phyloP scores from a whole-genome alignment of 139 green algal genomes.

The Eudorina sp. region DNA sequence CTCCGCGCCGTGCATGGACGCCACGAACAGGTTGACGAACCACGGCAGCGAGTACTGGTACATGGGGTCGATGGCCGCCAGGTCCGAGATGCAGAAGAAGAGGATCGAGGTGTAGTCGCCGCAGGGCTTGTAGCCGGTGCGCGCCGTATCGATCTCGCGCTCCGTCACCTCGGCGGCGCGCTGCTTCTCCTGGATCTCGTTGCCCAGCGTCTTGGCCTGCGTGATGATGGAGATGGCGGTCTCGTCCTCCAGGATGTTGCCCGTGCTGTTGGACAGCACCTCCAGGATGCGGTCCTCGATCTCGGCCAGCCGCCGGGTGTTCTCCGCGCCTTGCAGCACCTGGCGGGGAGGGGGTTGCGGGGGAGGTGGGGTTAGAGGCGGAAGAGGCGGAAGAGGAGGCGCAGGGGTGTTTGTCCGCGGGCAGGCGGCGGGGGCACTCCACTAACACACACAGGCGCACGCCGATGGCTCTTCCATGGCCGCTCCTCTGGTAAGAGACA shows the following conservation, averaged over 20 bases:
- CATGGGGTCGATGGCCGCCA: conserved; percentile 81
- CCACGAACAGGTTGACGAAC: conserved; percentile 83
- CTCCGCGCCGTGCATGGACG: conserved; percentile 64
- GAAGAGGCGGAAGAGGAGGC: too few relatives aligned
- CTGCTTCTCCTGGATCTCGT: conserved; percentile 85
- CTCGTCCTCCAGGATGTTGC: conserved; percentile 89
- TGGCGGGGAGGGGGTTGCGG: background rate
- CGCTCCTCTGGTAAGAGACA: too few relatives aligned
- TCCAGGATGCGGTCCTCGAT: conserved; percentile 87
- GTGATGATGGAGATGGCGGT: conserved; percentile 83
- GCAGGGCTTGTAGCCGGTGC: conserved; percentile 77
- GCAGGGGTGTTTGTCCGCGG: too few relatives aligned
- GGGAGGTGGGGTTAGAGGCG: too few relatives aligned
- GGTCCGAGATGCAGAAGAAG: conserved; percentile 85
- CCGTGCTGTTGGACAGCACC: conserved; percentile 67
- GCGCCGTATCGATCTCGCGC: conserved; percentile 77
- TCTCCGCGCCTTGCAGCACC: conserved; percentile 73
- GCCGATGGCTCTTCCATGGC: too few relatives aligned
- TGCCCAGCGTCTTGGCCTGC: conserved; percentile 78
- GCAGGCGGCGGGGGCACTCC: too few relatives aligned
- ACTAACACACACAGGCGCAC: too few relatives aligned
- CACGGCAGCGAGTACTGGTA: conserved; percentile 87
- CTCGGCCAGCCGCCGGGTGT: conserved; percentile 80
- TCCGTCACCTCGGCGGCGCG: conserved; percentile 73
- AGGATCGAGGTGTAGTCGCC: conserved; percentile 82